Percentiles rank a stretch among this genome's conserved stretches.
Evolutionary conservation across 495 filamentous ascomycete genomes (phyloP).

Genomic region (Penicillium herquei): DNA sequence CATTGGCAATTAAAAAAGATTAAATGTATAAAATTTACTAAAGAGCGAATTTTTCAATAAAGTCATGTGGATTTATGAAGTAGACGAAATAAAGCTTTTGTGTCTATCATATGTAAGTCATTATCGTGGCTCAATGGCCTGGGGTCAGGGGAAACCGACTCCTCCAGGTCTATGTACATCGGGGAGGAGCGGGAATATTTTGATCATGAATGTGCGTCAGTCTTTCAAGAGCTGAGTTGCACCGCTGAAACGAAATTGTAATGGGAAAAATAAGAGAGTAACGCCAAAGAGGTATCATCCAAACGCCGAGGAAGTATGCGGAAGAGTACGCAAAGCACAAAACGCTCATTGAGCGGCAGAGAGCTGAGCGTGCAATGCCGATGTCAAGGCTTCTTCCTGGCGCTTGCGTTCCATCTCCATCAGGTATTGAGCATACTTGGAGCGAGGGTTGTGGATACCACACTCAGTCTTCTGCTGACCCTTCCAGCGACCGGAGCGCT

Average conservation of each 20-base stretch:
- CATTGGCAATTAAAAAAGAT: not conserved
- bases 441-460: conserved; percentile 95
- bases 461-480: conserved; percentile 93
- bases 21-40: not conserved
- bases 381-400: conserved; percentile 58
- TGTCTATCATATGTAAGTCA: conserved; percentile 17
- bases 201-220: conserved; percentile 4
- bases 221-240: not conserved
- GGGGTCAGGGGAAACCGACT: conserved; percentile 10
- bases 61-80: not conserved
- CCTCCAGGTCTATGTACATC: conserved; percentile 14
- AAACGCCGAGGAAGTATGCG: conserved; percentile 22
- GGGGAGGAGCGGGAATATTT: conserved; percentile 5
- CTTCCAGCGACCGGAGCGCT: conserved; percentile 97
- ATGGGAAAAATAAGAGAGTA: not conserved
- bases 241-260: not conserved
- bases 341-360: conserved; percentile 29
- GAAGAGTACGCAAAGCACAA: conserved; percentile 10
- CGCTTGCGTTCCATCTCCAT: conserved; percentile 70
- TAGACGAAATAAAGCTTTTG: conserved; percentile 2
- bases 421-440: conserved; percentile 84
- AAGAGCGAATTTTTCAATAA: too few relatives aligned
- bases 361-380: conserved; percentile 40
- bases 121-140: conserved; percentile 19
- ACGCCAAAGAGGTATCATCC: conserved; percentile 19